phyloP scores from a whole-genome alignment of 306 rosid species.

The Cyclanthera cordifolia region DNA sequence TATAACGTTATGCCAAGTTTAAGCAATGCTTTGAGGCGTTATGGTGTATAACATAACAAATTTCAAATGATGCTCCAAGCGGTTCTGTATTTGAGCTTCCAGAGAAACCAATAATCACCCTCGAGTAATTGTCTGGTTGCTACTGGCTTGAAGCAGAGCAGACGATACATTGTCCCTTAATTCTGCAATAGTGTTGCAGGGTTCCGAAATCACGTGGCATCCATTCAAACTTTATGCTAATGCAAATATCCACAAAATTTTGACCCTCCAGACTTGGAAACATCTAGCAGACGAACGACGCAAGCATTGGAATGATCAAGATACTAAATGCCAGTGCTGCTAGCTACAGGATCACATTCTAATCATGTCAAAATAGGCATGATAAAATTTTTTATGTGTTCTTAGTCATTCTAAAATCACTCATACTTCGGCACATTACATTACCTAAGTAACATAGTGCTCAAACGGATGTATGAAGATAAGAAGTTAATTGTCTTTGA shows the following conservation, averaged over 20 bases:
- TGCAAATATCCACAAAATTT: conserved; percentile 1
- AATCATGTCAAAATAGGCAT: no score
- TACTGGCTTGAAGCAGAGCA: neutral
- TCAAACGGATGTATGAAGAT: no score
- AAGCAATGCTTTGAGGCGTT: conserved; percentile 83
- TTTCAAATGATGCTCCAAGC: conserved; percentile 61
- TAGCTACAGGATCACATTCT: neutral
- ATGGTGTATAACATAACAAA: conserved; percentile 80
- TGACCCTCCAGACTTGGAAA: neutral
- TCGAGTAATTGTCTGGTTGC: neutral
- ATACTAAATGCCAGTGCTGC: neutral
- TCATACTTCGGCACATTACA: no score
- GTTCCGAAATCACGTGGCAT: neutral
- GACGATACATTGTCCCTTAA: neutral
- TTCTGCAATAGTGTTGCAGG: neutral
- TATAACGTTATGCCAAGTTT: conserved; percentile 93
- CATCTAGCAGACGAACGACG: neutral
- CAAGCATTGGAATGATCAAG: neutral
- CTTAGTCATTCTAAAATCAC: no score
- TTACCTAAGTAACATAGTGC: no score
- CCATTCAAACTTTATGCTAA: neutral
- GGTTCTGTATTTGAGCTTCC: conserved; percentile 13
- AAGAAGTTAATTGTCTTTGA: no score
- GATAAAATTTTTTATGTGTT: no score
- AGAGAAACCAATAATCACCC: conserved; percentile 11